Conservation (phyloP, 148 eudicot species). For the Agrostemma githago region DNA sequence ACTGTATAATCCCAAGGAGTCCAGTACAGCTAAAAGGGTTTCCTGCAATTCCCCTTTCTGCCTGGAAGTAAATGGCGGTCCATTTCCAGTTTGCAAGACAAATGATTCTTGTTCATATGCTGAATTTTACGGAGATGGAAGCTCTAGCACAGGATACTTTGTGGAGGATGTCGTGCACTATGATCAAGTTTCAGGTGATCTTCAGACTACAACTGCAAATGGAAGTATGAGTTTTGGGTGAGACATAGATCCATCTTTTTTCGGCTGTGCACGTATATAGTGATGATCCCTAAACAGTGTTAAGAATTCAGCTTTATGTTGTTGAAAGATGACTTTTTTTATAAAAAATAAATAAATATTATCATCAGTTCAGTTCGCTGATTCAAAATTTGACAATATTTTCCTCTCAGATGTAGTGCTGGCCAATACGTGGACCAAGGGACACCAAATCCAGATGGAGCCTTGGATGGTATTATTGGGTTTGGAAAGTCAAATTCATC, state of each 20-base stretch:
- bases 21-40: constrained; percentile 49
- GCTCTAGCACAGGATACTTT: constrained; percentile 79
- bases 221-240: constrained; percentile 92
- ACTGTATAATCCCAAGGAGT: constrained; percentile 61
- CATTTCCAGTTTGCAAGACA: constrained; percentile 47
- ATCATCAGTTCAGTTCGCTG: background rate
- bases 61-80: constrained; percentile 55
- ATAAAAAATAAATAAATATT: too few species aligned
- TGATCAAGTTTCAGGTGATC: constrained; percentile 94
- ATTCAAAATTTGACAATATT: constrained; percentile 2
- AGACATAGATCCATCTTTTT: constrained; percentile 20
- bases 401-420: constrained; percentile 61
- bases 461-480: constrained; percentile 86
- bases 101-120: constrained; percentile 66
- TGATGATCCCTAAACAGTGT: too few species aligned
- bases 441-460: constrained; percentile 60
- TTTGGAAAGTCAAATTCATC: constrained; percentile 92
- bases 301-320: too few species aligned
- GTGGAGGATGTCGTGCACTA: constrained; percentile 76
- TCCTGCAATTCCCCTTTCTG: constrained; percentile 63
- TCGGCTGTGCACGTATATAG: background rate
- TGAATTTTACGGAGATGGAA: constrained; percentile 81
- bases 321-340: too few species aligned
- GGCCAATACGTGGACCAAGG: constrained; percentile 62
- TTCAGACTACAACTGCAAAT: constrained; percentile 70